Evolutionary conservation across 768 basidiomycete genomes (phyloP), one percentile per base, ranked within the genome.

Genomic region (Tylopilus sp.): DNA sequence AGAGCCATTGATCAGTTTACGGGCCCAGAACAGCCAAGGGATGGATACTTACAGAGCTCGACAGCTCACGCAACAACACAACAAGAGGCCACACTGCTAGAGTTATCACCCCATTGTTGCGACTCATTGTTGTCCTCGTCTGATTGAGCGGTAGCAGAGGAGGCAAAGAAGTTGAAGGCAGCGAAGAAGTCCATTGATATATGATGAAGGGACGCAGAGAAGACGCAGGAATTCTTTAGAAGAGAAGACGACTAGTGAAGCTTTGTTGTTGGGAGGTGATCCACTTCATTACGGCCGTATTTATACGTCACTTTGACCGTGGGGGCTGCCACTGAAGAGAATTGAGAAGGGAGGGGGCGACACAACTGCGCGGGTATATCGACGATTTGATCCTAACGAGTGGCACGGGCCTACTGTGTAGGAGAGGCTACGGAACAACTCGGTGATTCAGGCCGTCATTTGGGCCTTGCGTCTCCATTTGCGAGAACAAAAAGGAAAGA

Each of bases 171-270:
- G n/a, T n/a, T 22, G 23, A 56, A 31, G 26, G 31, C 13, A 44
- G 23, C 38, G 41, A 60, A 55, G 4, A 36, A 17, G 51, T 66
- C 65, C 65, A 66, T 66, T 26, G 46, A 23, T 53, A 30, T 48
- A 23, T 28, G 30, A 38, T 36, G 33, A 13, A 42, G 54, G 18
- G 7, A 40, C n/a, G n/a, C 58, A 39, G 52, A 49, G 30, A 35
- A 49, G 42, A 42, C 20, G 44, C 42, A 39, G 21, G 25, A 26
- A 43, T 36, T 23, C 50, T 31, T 36, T 15, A 17, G n/a, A 49
- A 48, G 21, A 25, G 43, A 45, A 53, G 55, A 49, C 50, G 51
- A 44, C 40, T 40, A 52, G 41, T 21, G 39, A 31, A 23, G 15
- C 40, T 54, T 13, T 42, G 28, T 48, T 36, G 18, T 52, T 23